Evolutionary conservation across 192 early-diverging fungal species (phyloP).

Genomic region (Gryganskiella cystojenkinii): DNA sequence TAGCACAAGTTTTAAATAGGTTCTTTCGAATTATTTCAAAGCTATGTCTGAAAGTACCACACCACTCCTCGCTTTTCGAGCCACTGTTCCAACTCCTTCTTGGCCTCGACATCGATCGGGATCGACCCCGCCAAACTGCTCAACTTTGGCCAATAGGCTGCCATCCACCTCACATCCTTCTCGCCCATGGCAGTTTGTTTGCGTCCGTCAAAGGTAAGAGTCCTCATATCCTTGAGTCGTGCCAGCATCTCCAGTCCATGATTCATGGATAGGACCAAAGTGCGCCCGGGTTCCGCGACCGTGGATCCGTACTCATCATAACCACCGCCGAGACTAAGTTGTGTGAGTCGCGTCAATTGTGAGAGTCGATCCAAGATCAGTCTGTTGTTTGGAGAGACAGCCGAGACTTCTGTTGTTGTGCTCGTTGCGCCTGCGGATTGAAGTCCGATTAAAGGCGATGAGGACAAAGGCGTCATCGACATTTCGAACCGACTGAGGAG

Average conservation of each 20-base stretch:
- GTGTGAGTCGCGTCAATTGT: not conserved
- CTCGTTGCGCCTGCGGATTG: not conserved
- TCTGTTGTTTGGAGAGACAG: not conserved
- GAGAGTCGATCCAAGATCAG: not conserved
- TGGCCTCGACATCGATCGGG: not conserved
- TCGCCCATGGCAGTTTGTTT: not conserved
- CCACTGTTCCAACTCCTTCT: not conserved
- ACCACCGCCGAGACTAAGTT: not conserved
- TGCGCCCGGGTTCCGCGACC: not conserved
- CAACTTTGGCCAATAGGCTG: not conserved
- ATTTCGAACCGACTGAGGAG: no score
- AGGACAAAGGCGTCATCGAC: no score
- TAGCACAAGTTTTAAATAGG: no score
- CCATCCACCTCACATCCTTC: not conserved
- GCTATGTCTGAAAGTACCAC: not conserved
- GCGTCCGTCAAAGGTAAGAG: not conserved
- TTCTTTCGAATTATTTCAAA: not conserved
- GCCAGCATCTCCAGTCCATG: not conserved
- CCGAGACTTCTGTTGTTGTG: not conserved
- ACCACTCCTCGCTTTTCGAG: not conserved
- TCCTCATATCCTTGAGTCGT: not conserved
- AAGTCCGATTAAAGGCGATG: not conserved
- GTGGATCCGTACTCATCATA: not conserved
- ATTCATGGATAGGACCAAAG: not conserved
- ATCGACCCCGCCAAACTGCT: not conserved